phyloP scores from a whole-genome alignment of 2,329 filamentous ascomycete species.

The Xylariales sp. region DNA sequence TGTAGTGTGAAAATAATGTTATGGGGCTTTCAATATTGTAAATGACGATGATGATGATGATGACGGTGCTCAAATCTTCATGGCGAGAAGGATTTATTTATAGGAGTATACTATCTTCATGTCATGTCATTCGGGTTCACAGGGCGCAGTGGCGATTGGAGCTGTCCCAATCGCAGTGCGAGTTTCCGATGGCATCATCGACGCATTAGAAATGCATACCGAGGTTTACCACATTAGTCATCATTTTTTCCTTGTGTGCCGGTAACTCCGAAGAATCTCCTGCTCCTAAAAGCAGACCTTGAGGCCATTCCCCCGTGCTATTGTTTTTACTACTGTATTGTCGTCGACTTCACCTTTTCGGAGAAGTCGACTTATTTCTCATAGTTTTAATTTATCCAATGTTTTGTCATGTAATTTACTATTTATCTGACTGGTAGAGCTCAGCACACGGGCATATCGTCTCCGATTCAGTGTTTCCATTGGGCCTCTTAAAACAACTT shows the following conservation, averaged over 20 bases:
- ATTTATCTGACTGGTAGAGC: slow-evolving; percentile 6
- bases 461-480: not conserved
- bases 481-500: not conserved
- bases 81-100: slow-evolving; percentile 10
- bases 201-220: slow-evolving; percentile 29
- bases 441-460: not conserved
- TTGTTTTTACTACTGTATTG: slow-evolving; percentile 14
- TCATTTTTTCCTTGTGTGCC: not conserved
- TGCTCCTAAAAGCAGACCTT: slow-evolving; percentile 3
- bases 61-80: not conserved
- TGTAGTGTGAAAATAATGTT: not conserved
- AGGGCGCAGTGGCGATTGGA: slow-evolving; percentile 19
- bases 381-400: not conserved
- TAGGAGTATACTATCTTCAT: slow-evolving; percentile 15
- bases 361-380: not conserved
- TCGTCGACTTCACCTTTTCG: slow-evolving; percentile 18
- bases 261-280: slow-evolving; percentile 14
- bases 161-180: not conserved
- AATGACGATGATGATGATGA: not conserved
- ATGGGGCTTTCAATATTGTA: not conserved
- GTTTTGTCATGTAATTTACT: slow-evolving; percentile 1
- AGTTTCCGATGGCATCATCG: slow-evolving; percentile 33
- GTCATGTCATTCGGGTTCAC: not conserved
- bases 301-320: not conserved
- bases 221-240: slow-evolving; percentile 13